Percentiles rank a stretch among this genome's conserved stretches.
Evolutionary conservation across 2,329 filamentous ascomycete genomes (phyloP).

Genomic region (Alternaria sp.): DNA sequence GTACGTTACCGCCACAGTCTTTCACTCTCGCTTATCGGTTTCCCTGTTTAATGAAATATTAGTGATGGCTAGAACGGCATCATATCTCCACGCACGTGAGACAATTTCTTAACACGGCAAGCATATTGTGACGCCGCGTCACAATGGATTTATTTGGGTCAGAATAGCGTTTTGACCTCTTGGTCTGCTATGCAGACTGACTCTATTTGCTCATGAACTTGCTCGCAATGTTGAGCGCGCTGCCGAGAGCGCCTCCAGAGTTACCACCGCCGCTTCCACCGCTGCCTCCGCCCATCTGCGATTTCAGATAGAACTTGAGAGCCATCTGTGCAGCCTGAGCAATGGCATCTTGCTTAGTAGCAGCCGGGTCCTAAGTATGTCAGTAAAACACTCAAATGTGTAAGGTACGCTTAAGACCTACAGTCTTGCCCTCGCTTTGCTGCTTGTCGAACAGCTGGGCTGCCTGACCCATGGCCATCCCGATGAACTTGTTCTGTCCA

Average conservation of each 20-base stretch:
- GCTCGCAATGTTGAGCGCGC: slow-evolving; percentile 66
- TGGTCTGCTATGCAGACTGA: not conserved
- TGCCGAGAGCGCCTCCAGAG: slow-evolving; percentile 55
- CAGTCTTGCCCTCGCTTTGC: slow-evolving; percentile 62
- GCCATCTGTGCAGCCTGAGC: slow-evolving; percentile 85
- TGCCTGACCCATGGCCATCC: slow-evolving; percentile 87
- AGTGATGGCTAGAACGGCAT: not conserved
- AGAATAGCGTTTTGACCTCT: not conserved
- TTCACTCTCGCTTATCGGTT: slow-evolving; percentile 1
- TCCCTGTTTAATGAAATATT: not conserved
- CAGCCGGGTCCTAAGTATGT: slow-evolving; percentile 54
- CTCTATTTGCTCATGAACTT: slow-evolving; percentile 64
- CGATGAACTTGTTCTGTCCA: slow-evolving; percentile 81
- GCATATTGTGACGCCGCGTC: not conserved
- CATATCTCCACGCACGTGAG: not conserved
- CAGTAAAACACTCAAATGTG: slow-evolving; percentile 52
- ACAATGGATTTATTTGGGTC: not conserved
- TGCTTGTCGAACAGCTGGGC: slow-evolving; percentile 77
- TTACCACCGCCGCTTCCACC: slow-evolving; percentile 53
- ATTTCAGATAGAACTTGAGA: slow-evolving; percentile 90
- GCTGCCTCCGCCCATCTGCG: slow-evolving; percentile 60
- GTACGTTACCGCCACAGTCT: slow-evolving; percentile 5
- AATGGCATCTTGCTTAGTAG: slow-evolving; percentile 82
- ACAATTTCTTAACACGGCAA: not conserved
- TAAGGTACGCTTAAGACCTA: slow-evolving; percentile 41